A percentile compares a stretch with the other conserved stretches of the same genome.
Evolutionary conservation across 1,284 basidiomycete species (phyloP).

Genomic region (Tilletia setariae): DNA sequence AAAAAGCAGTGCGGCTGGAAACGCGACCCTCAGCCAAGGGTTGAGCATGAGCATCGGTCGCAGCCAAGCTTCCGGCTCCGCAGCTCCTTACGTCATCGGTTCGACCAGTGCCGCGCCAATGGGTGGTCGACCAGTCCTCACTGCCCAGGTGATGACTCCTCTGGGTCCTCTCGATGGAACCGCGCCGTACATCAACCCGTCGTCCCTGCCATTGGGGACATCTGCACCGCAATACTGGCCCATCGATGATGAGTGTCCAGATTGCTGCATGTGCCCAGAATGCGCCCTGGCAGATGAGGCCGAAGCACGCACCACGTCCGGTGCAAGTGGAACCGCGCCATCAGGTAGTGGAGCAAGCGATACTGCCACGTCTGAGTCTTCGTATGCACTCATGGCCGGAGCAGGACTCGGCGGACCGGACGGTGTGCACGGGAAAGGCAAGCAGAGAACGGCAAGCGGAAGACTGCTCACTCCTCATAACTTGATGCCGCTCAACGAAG

Average conservation of each 20-base stretch:
- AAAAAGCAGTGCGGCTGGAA: slow-evolving; percentile 2
- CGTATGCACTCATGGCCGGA: not conserved
- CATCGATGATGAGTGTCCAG: not conserved
- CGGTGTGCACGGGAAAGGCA: slow-evolving; percentile 3
- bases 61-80: not conserved
- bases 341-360: slow-evolving; percentile 38
- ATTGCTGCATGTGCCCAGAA: not conserved
- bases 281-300: slow-evolving; percentile 7
- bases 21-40: not conserved
- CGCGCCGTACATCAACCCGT: not conserved
- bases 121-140: not conserved
- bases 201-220: too few relatives aligned
- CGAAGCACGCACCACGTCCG: slow-evolving; percentile 13
- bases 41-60: slow-evolving; percentile 9
- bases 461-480: slow-evolving; percentile 40
- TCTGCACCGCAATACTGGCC: too few relatives aligned
- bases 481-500: slow-evolving; percentile 28
- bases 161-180: not conserved
- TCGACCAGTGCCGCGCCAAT: not conserved
- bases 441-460: slow-evolving; percentile 41
- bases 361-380: slow-evolving; percentile 23
- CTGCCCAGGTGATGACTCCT: not conserved
- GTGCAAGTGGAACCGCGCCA: slow-evolving; percentile 31
- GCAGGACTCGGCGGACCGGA: not conserved
- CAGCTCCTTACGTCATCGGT: not conserved